Conservation (phyloP, 2,329 filamentous ascomycete genomes). For the Monilinia polystroma region DNA sequence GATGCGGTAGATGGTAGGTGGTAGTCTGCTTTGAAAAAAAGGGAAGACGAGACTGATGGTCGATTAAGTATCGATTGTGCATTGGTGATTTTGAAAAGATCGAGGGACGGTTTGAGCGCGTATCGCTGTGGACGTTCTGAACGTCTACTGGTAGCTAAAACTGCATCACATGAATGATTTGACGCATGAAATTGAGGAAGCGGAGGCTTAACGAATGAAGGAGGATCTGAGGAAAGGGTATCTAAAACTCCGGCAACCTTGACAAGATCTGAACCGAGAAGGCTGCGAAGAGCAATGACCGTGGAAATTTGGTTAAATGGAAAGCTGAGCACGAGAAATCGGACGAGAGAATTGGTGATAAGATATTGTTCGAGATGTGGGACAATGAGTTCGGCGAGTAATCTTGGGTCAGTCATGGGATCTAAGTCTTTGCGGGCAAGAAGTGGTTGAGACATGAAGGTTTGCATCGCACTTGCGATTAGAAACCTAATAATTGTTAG, state of each 20-base stretch:
- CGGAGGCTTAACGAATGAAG: constrained; percentile 27
- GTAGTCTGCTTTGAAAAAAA: constrained; percentile 53
- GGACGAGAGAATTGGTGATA: constrained; percentile 51
- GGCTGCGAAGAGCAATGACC: constrained; percentile 55
- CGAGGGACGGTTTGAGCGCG: constrained; percentile 7
- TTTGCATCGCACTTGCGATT: constrained; percentile 60
- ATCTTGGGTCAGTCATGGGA: constrained; percentile 53
- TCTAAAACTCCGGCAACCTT: constrained; percentile 58
- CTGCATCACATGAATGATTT: constrained; percentile 26
- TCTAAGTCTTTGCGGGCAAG: constrained; percentile 51
- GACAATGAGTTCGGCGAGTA: constrained; percentile 58
- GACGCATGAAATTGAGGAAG: constrained; percentile 26
- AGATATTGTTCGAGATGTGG: constrained; percentile 62
- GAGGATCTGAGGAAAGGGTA: constrained; percentile 34
- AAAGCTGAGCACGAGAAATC: constrained; percentile 60
- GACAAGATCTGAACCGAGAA: constrained; percentile 56
- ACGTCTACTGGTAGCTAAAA: constrained; percentile 8
- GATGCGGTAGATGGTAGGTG: constrained; percentile 56
- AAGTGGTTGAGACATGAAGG: constrained; percentile 51
- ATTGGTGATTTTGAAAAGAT: background rate
- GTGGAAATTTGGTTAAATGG: constrained; percentile 56
- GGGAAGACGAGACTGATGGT: constrained; percentile 40
- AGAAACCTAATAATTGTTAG: constrained; percentile 49
- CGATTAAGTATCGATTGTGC: constrained; percentile 11
- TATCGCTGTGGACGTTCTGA: background rate